phyloP scores from a whole-genome alignment of 257 asterid genomes.

The Solanum peruvianum region DNA sequence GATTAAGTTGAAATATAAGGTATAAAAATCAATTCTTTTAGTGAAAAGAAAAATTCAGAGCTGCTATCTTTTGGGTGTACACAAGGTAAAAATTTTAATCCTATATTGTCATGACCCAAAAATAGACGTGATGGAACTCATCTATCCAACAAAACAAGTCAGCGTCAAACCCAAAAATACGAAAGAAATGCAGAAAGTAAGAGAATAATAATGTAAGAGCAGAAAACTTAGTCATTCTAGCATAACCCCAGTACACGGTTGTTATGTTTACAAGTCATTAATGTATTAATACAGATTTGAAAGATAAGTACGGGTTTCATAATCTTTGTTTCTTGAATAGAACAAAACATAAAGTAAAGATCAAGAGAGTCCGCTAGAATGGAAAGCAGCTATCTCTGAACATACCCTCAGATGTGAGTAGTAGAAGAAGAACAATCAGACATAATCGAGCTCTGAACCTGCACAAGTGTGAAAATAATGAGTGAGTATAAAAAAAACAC shows the following conservation, averaged over 20 bases:
- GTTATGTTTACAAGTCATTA: background rate
- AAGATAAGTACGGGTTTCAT: background rate
- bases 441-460: background rate
- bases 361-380: background rate
- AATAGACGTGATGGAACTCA: too few species aligned
- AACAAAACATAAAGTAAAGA: too few species aligned
- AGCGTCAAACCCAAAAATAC: background rate
- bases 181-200: background rate
- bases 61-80: too few species aligned
- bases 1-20: background rate
- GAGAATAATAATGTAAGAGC: background rate
- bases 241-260: background rate
- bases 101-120: too few species aligned
- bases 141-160: background rate
- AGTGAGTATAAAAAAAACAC: background rate
- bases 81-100: too few species aligned
- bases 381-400: background rate
- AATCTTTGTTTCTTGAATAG: background rate
- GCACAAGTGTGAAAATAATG: background rate
- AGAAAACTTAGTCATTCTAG: background rate
- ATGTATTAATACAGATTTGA: background rate
- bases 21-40: too few species aligned
- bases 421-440: background rate
- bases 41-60: background rate
- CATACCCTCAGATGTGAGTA: background rate